Conservation (phyloP, 2,329 filamentous ascomycete species). For the Colletotrichum scovillei region DNA sequence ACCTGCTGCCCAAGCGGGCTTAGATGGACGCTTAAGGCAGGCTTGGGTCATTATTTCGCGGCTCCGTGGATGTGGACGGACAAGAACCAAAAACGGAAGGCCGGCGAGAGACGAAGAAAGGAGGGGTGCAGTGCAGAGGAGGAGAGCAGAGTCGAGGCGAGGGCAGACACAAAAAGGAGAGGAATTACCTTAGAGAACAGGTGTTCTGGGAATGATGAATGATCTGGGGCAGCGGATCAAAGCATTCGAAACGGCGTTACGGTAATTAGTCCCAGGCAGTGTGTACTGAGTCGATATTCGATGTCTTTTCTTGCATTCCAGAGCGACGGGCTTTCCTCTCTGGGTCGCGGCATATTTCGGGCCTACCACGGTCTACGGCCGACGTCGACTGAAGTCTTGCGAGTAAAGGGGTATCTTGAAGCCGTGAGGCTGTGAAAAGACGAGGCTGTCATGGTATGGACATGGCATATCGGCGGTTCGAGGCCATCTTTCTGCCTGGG, state of each 20-base stretch:
- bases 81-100: background rate
- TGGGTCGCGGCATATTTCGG: background rate
- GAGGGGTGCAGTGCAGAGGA: background rate
- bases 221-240: conserved; percentile 38
- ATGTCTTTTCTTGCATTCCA: conserved; percentile 36
- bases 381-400: background rate
- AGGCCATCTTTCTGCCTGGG: background rate
- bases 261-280: conserved; percentile 37
- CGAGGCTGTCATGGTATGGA: background rate
- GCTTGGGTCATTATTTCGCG: background rate
- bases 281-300: conserved; percentile 36
- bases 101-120: background rate
- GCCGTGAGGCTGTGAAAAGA: background rate
- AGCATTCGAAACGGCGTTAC: conserved; percentile 39
- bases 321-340: background rate
- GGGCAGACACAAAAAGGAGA: conserved; percentile 15
- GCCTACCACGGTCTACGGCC: background rate
- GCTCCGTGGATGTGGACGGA: conserved; percentile 4
- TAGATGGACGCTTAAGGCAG: conserved; percentile 9
- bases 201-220: conserved; percentile 37
- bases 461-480: background rate
- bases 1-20: conserved; percentile 67
- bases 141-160: conserved; percentile 16
- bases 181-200: conserved; percentile 32
- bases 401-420: background rate